Base-by-base conservation (phyloP, 176 grass and related monocot species). In the Otatea glauca region DNA sequence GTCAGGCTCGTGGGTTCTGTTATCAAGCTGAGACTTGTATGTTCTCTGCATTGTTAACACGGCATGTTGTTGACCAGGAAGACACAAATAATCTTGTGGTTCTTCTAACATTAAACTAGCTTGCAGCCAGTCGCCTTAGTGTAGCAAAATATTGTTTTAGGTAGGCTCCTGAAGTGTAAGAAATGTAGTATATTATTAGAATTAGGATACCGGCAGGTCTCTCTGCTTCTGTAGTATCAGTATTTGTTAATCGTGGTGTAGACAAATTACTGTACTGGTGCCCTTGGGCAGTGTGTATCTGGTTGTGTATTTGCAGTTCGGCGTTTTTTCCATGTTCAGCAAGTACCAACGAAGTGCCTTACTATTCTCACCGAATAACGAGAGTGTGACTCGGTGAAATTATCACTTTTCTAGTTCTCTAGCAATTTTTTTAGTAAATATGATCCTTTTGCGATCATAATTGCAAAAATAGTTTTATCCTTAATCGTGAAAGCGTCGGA, bases 231-330 rank as follows among this genome's bases (percentile, higher is more conserved):
- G 27, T 65, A 27, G 51, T 35, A 50, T 54, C 48, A 21, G 12
- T 29, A 37, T 79, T 39, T 39, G 54, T 35, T 75, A 51, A 12
- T 58, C 56, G 49, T 58, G 50, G 15, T 75, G 59, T 63, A 47
- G 42, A 7, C 38, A 66, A 48, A 80, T 66, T 80, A 15, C 18
- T 80, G 9, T 58, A 39, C 27, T 21, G 17, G 20, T 60, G 53
- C 21, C 74, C 51, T 13, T 75, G 53, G 25, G 48, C 12, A 42
- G 8, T 76, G 35, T 16, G 74, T 32, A 43, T 60, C 29, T 76
- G 53, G 35, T 76, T 59, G 48, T 42, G 74, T 60, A 24, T 59
- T 76, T 60, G 53, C 74, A 16, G 53, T 76, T 76, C 51, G 20
- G 35, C 20, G 5, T 75, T 75, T 74, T 55, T 7, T 8, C 35